Percentiles rank a stretch among this genome's conserved stretches.
Evolutionary conservation across 139 green algal genomes (phyloP).

Genomic region (Chlorella vulgaris): DNA sequence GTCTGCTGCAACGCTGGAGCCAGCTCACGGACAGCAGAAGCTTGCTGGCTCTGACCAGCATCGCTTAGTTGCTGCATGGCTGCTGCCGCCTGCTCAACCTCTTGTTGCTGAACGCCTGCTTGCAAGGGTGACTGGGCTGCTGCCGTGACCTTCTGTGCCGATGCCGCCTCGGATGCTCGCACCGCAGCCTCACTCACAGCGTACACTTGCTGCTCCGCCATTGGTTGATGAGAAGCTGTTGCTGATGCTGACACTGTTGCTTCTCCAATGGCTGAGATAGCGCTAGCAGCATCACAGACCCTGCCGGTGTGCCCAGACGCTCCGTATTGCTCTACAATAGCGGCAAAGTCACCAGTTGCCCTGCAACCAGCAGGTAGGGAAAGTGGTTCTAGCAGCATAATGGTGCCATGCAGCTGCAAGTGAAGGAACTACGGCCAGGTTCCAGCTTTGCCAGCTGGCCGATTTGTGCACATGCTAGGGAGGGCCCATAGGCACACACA

Average conservation of each 20-base stretch:
- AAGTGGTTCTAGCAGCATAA: background rate
- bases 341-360: background rate
- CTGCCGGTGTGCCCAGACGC: background rate
- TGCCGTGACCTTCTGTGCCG: too few species aligned
- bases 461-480: too few species aligned
- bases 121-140: too few species aligned
- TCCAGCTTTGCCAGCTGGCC: background rate
- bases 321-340: background rate
- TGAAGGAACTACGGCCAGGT: background rate
- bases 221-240: background rate
- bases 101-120: too few species aligned
- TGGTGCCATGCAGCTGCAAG: background rate
- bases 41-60: background rate
- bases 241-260: background rate
- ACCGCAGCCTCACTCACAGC: background rate
- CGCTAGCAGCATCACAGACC: background rate
- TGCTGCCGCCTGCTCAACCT: too few species aligned
- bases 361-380: background rate
- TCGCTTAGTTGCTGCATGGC: background rate
- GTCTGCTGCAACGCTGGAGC: background rate
- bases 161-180: background rate
- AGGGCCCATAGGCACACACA: too few species aligned
- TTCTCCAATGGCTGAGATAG: background rate
- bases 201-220: background rate
- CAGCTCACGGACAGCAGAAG: background rate